Evolutionary conservation across 2,329 filamentous ascomycete species (phyloP).

Genomic region (Byssothecium circinans): DNA sequence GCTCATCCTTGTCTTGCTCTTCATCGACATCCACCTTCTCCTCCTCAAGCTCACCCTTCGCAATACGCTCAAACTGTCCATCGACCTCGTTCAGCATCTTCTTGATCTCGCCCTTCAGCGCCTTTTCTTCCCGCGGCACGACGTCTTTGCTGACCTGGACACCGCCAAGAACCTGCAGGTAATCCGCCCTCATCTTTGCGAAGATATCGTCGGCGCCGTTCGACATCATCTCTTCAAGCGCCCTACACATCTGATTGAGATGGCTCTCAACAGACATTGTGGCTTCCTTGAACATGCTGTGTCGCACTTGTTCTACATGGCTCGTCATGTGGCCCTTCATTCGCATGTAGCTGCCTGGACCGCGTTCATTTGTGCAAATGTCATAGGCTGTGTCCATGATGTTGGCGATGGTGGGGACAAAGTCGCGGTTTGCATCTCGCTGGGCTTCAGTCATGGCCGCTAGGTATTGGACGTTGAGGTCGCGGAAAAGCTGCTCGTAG

Average conservation of each 20-base stretch:
- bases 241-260: conserved; percentile 48
- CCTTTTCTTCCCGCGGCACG: conserved; percentile 17
- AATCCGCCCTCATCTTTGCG: conserved; percentile 40
- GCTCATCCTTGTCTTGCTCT: background rate
- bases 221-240: conserved; percentile 48
- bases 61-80: conserved; percentile 25
- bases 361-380: conserved; percentile 49
- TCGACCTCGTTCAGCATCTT: conserved; percentile 21
- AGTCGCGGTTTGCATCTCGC: conserved; percentile 57
- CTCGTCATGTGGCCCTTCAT: conserved; percentile 56
- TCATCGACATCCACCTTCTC: conserved; percentile 1
- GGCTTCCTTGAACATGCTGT: conserved; percentile 53
- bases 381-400: conserved; percentile 54
- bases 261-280: conserved; percentile 45
- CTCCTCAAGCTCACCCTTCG: conserved; percentile 15
- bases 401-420: conserved; percentile 52
- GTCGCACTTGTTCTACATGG: conserved; percentile 47
- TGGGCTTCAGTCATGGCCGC: conserved; percentile 50
- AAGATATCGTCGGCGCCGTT: conserved; percentile 51
- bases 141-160: conserved; percentile 10
- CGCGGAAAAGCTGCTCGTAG: conserved; percentile 47
- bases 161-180: conserved; percentile 40
- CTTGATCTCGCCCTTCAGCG: conserved; percentile 19
- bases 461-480: conserved; percentile 38
- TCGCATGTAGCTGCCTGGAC: conserved; percentile 50